Evolutionary conservation across 2,329 filamentous ascomycete species (phyloP), one percentile per base, ranked within the genome.

Genomic region (Dothideomycetidae sp.): DNA sequence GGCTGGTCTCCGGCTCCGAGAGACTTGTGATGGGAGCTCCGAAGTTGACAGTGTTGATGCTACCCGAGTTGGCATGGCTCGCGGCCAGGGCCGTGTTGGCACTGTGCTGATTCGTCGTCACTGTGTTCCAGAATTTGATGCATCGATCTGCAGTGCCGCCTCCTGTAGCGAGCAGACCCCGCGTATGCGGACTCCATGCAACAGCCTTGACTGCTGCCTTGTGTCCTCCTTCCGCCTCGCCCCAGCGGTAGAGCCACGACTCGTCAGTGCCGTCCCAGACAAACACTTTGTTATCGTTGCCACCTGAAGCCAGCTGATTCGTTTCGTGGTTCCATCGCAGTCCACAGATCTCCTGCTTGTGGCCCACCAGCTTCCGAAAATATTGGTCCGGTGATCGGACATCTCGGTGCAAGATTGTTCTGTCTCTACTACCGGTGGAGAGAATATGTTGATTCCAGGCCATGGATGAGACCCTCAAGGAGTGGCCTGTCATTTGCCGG

Each of bases 371-470:
- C 52, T 85, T 86, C 41, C 78, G 73, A 21, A 93, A 64, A 70
- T 81, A 93, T 55, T 94, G 90, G 44, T 93, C 83, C 0, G 88
- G 84, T 26, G 82, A 81, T 41, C 90, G 78, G 16, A 98, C 90
- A 57, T 98, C 90, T 40, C 90, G 82, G 55, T 98, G 90, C 51
- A 90, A 92, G 43, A 98, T 98, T 9, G 83, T 66, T 21, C 90
- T 80, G 61, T 98, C 90, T 35, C 90, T 73, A 17, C 88, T 96
- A 14, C 90, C 90, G 3, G 90, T 96, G 0, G 86, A 93, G 14
- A 98, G 73, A 39, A 98, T 93, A 54, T 98, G 90, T 36, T 90
- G 85, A 52, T 98, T 98, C 90, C 90, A 98, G 1, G 90, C 90
- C 43, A 98, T 65, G 18, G 88, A 85, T 15, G 90, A 90, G 28